Conservation (phyloP, 2,329 filamentous ascomycete species). For the Fusarium fujikuroi region DNA sequence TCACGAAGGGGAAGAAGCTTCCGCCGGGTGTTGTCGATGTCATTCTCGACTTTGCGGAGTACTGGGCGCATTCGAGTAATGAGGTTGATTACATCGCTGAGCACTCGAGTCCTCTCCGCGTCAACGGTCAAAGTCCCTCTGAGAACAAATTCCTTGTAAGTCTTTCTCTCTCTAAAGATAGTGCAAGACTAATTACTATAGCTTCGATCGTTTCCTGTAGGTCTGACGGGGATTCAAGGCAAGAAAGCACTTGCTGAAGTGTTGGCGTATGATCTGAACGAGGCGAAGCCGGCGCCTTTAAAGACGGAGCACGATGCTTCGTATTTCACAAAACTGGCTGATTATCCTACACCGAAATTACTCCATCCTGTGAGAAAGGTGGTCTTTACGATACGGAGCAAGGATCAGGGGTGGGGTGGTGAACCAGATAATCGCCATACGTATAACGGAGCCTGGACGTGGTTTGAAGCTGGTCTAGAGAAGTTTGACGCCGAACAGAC, state of each 20-base stretch:
- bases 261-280: slow-evolving; percentile 46
- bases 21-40: slow-evolving; percentile 66
- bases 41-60: slow-evolving; percentile 70
- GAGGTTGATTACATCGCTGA: slow-evolving; percentile 44
- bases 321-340: slow-evolving; percentile 50
- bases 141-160: slow-evolving; percentile 52
- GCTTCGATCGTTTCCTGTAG: slow-evolving; percentile 54
- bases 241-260: slow-evolving; percentile 43
- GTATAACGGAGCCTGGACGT: slow-evolving; percentile 65
- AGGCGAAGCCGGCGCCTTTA: slow-evolving; percentile 45
- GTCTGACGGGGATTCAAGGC: slow-evolving; percentile 46
- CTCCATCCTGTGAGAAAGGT: slow-evolving; percentile 67
- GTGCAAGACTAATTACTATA: slow-evolving; percentile 28
- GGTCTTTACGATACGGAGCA: slow-evolving; percentile 66
- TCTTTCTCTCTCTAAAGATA: background rate
- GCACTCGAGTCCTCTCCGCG: slow-evolving; percentile 34
- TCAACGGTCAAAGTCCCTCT: slow-evolving; percentile 36
- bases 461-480: slow-evolving; percentile 73
- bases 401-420: slow-evolving; percentile 69
- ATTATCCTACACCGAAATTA: slow-evolving; percentile 54
- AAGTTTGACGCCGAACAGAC: slow-evolving; percentile 56
- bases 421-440: slow-evolving; percentile 47
- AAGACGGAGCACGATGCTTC: slow-evolving; percentile 41
- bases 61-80: slow-evolving; percentile 65
- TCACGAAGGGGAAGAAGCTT: slow-evolving; percentile 56